Evolutionary conservation across 495 filamentous ascomycete species (phyloP), one percentile per base, ranked within the genome.

Genomic region (Talaromyces wortmannii): DNA sequence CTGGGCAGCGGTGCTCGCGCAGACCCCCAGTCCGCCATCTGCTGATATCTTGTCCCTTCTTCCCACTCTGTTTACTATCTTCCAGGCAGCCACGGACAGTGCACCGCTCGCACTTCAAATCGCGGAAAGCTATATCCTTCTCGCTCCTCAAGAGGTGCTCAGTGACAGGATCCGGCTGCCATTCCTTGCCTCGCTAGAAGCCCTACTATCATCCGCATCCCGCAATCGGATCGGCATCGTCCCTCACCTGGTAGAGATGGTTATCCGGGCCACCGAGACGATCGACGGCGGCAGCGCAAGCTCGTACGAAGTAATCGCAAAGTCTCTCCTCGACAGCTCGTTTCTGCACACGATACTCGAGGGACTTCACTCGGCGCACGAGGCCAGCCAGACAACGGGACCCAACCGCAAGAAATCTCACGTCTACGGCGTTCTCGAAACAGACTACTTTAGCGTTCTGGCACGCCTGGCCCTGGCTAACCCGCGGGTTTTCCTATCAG

Each of bases 361-460:
- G 48, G 86, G 83, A 0, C 77, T 98, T 0, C 82, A 83, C 57
- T 81, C 85, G 48, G 80, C 83, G 49, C 85, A 87, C 70, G 79
- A 87, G 60, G 80, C 86, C 3, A 83, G 85, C 60, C 83, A 90
- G 65, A 90, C 87, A 0, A 83, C 83, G 0, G 91, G 92, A 0
- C 92, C 92, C 0, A 84, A 87, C 59, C 75, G 72, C 32, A 87
- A 75, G 59, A 73, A 71, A 31, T 74, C 83, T 32, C 75, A 77
- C 45, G 77, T 95, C 45, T 84, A 84, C 57, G 78, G 81, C 23
- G 73, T 89, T 30, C 82, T 85, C 6, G 80, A 96, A 61, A 88
- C 84, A 0, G 88, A 96, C 65, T 95, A 94, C 69, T 85, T 94
- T 57, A 78, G 78, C 10, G 76, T 97, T n/a, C 78, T 97, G 2